Evolutionary conservation across 169 alveolate genomes (phyloP), one percentile per base, ranked within the genome.

Genomic region (Cytauxzoon felis): DNA sequence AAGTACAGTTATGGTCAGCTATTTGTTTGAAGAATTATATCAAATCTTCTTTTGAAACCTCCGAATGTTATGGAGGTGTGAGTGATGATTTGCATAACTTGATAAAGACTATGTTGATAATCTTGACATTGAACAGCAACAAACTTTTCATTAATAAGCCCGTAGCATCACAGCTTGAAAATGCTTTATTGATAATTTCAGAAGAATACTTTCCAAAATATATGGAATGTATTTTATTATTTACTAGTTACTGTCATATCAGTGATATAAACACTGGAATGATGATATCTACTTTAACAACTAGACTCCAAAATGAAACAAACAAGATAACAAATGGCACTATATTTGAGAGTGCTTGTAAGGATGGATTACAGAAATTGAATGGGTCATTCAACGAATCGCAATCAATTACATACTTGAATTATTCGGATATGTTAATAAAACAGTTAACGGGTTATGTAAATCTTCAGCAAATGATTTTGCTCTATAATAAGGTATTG

Each of bases 21-120:
- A 76, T 76, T 5, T 76, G 71, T 47, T 59, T 76, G 27, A 76
- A 76, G 66, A 76, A 76, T 50, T 76, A 34, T 24, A 53, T 56
- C 16, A n/a, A 64, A 40, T 43, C 27, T 18, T 38, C 59, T 13
- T 64, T 66, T 45, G 80, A 67, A 40, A 36, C 80, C 19, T 59
- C 86, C 0, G 80, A 76, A 48, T 41, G 78, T 4, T 66, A 61
- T 33, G 86, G 86, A 9, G 86, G 86, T 4, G 57, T 65, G 42
- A 57, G 70, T 26, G 81, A 64, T 16, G 48, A 66, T 18, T 19
- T 65, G 13, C 9, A 68, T 24, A 51, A 38, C 6, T 13, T 76
- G 26, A 49, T 76, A 33, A 29, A 66, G 33, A 66, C 79, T 29
- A 36, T 76, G 45, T 63, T 76, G 11, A 19, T 76, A 30, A 61